Conservation (phyloP, 1,139 yeast species). For the Nakaseomyces sp. region DNA sequence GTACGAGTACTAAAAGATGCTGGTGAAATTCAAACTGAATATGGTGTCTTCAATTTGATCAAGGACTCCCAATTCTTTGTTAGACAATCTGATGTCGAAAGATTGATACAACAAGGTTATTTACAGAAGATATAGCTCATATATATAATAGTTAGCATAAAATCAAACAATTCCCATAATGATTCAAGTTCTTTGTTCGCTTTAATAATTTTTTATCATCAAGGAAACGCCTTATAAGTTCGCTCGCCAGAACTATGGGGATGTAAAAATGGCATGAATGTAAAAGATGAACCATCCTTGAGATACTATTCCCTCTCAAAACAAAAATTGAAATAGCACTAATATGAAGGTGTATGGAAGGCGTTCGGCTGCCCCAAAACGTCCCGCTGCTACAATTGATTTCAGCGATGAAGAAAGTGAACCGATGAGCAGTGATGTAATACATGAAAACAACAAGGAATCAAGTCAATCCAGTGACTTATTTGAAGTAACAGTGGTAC, state of each 20-base stretch:
- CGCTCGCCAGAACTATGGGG: no score
- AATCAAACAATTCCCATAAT: no score
- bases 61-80: slow-evolving; percentile 94
- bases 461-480: not conserved
- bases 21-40: slow-evolving; percentile 95
- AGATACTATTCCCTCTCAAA: no score
- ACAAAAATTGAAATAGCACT: not conserved
- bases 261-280: no score
- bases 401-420: slow-evolving; percentile 2
- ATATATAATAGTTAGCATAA: no score
- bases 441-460: not conserved
- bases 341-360: slow-evolving; percentile 1
- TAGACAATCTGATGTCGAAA: slow-evolving; percentile 85
- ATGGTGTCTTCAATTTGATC: slow-evolving; percentile 90
- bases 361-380: not conserved
- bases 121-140: slow-evolving; percentile 59
- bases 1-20: slow-evolving; percentile 90
- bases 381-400: not conserved
- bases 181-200: no score
- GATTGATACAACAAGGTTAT: slow-evolving; percentile 90
- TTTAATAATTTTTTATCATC: no score
- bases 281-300: no score
- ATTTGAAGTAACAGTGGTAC: not conserved
- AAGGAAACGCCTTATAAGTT: no score
- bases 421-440: not conserved